These are phyloP conservation scores for Thelonectria discophora DNA, from an alignment of 2,329 filamentous ascomycete genomes.

Conservation along the genomic window DNA sequence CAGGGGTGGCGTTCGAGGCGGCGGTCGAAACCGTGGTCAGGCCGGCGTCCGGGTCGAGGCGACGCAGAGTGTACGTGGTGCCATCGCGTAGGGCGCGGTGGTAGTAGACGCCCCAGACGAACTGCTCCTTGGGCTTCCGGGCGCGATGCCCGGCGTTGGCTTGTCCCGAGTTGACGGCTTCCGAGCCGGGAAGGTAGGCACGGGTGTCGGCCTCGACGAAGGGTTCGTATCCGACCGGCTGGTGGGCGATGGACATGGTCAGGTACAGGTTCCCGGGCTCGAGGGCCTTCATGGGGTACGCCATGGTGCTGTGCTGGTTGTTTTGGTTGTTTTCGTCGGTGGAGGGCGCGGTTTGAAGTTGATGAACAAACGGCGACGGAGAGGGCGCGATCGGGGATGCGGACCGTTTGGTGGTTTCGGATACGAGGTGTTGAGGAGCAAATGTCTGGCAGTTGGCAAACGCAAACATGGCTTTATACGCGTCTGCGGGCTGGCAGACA, in stretches of 20 bases:
- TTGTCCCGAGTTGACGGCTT: constrained; percentile 20
- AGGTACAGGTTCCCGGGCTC: constrained; percentile 40
- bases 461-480: background rate
- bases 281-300: constrained; percentile 29
- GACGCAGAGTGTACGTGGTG: constrained; percentile 40
- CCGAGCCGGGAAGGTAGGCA: constrained; percentile 17
- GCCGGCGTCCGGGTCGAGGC: background rate
- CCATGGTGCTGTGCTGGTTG: background rate
- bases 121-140: constrained; percentile 41
- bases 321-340: no score
- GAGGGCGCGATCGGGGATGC: background rate
- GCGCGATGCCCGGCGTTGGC: constrained; percentile 29
- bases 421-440: background rate
- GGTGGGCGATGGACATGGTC: constrained; percentile 36
- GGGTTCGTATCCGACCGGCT: constrained; percentile 8
- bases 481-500: background rate
- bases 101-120: constrained; percentile 51
- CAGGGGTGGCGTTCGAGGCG: no score
- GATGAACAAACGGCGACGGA: background rate
- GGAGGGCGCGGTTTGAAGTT: background rate
- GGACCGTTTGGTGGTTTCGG: background rate
- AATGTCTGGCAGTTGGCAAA: background rate
- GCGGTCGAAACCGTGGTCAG: no score
- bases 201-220: constrained; percentile 1
- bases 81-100: constrained; percentile 41